Conservation (phyloP, 768 basidiomycete species). For the Leccinum disarticulatum region DNA sequence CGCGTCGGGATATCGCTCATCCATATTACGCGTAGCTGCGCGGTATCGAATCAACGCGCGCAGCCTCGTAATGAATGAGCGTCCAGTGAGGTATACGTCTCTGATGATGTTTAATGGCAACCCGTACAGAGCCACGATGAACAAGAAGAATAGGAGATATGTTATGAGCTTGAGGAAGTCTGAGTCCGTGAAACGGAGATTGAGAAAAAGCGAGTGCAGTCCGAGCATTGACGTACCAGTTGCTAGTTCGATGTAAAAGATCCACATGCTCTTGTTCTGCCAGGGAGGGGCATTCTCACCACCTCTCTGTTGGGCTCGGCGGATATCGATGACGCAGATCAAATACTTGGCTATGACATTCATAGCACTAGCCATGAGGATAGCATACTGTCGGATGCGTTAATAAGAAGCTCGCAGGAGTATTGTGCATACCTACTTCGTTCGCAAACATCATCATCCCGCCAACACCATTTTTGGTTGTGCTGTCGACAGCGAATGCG, state of each 20-base stretch:
- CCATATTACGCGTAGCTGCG: constrained; percentile 95
- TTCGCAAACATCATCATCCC: constrained; percentile 95
- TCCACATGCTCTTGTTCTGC: constrained; percentile 98
- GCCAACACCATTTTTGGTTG: constrained; percentile 74
- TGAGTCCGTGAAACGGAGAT: constrained; percentile 32
- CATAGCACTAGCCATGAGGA: constrained; percentile 77
- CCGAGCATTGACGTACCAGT: constrained; percentile 60
- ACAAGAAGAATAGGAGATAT: constrained; percentile 90
- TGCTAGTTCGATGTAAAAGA: constrained; percentile 89
- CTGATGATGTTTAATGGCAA: constrained; percentile 95
- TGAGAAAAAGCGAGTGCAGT: constrained; percentile 4
- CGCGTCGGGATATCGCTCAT: constrained; percentile 90
- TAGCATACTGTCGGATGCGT: constrained; percentile 65
- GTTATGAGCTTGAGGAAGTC: constrained; percentile 93
- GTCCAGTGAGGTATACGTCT: constrained; percentile 93
- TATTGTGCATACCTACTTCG: constrained; percentile 56
- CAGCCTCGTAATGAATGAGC: constrained; percentile 86
- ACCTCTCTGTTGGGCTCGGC: constrained; percentile 72
- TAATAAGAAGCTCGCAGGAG: constrained; percentile 9
- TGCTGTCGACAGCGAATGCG: constrained; percentile 75
- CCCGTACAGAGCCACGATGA: constrained; percentile 93
- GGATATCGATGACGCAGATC: constrained; percentile 78
- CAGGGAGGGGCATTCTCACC: constrained; percentile 87
- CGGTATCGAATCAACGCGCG: constrained; percentile 91
- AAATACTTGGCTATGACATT: constrained; percentile 82